These are phyloP conservation scores for Sphaerosporella brunnea DNA, from an alignment of 495 filamentous ascomycete genomes.

Conservation along the genomic window DNA sequence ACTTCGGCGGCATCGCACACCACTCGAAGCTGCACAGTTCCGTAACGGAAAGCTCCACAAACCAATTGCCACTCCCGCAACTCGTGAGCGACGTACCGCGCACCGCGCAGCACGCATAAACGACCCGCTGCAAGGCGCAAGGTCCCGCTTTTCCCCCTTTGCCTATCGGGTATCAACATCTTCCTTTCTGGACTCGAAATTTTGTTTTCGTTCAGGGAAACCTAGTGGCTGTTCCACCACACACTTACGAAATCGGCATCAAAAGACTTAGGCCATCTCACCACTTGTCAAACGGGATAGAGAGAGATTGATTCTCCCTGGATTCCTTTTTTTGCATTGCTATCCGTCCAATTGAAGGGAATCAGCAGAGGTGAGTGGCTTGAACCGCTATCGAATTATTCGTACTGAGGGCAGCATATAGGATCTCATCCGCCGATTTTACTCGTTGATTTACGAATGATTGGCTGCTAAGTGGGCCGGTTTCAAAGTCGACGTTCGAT, in stretches of 20 bases:
- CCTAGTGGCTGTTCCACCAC: too few relatives aligned
- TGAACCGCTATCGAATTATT: background rate
- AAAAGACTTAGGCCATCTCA: too few relatives aligned
- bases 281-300: background rate
- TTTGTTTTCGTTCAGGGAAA: background rate
- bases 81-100: too few relatives aligned
- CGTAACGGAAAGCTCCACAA: too few relatives aligned
- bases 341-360: constrained; percentile 1
- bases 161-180: background rate
- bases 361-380: constrained; percentile 2
- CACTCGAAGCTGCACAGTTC: too few relatives aligned
- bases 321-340: background rate
- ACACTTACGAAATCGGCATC: too few relatives aligned
- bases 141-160: too few relatives aligned
- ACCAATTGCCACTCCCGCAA: too few relatives aligned
- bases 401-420: constrained; percentile 1
- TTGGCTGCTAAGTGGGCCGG: background rate
- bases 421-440: background rate
- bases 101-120: too few relatives aligned
- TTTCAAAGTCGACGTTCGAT: constrained; percentile 3
- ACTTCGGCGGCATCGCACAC: too few relatives aligned
- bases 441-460: constrained; percentile 7
- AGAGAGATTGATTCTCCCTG: constrained; percentile 1
- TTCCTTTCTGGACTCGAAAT: background rate
- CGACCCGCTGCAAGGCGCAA: too few relatives aligned